Percentiles rank a stretch among this genome's conserved stretches.
phyloP scores from a whole-genome alignment of 148 eudicot genomes.

The Camellia sinensis region DNA sequence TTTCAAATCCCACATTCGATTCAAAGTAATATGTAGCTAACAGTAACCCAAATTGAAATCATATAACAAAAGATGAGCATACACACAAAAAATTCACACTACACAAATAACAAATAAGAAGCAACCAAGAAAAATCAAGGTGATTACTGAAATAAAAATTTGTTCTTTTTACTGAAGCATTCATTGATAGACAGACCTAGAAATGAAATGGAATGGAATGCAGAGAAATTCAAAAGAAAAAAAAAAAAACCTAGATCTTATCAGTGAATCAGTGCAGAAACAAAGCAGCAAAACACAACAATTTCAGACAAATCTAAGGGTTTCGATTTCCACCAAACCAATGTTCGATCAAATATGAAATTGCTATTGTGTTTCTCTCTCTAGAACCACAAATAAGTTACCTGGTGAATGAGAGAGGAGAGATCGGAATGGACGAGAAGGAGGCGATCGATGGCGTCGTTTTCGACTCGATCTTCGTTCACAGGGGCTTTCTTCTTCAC shows the following conservation, averaged over 20 bases:
- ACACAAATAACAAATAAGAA: background rate
- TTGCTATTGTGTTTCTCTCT: background rate
- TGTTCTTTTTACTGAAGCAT: no score
- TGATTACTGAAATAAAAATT: background rate
- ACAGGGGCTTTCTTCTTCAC: slow-evolving; percentile 7
- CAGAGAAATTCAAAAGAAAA: background rate
- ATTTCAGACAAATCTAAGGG: no score
- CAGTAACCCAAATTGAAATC: background rate
- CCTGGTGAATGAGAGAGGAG: slow-evolving; percentile 57
- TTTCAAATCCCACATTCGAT: background rate
- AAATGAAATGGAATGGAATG: background rate
- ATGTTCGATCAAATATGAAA: no score
- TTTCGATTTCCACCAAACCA: no score
- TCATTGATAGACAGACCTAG: background rate
- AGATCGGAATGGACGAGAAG: slow-evolving; percentile 64
- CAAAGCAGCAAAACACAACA: no score
- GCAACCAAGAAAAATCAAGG: background rate
- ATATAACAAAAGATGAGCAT: background rate
- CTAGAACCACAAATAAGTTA: background rate
- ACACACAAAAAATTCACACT: background rate
- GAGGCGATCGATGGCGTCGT: slow-evolving; percentile 55
- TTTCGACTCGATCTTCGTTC: slow-evolving; percentile 9
- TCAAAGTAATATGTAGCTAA: background rate
- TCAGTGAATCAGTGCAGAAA: no score
- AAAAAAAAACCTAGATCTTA: background rate